Evolutionary conservation across 163 green algal genomes (phyloP).

Genomic region (Prototheca wickerhamii): DNA sequence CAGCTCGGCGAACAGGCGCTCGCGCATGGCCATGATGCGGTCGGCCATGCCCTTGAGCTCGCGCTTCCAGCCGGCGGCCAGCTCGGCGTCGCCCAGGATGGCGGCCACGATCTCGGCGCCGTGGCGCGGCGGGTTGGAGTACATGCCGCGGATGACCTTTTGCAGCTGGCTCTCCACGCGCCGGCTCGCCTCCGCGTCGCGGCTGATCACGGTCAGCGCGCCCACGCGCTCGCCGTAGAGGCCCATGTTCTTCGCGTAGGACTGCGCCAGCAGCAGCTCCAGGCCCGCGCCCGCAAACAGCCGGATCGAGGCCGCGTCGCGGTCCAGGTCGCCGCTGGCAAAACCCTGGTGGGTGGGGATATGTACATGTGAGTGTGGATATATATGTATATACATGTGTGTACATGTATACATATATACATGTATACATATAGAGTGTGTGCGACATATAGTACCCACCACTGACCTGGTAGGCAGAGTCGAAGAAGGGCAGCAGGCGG

Average conservation of each 20-base stretch:
- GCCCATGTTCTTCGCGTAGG: conserved; percentile 94
- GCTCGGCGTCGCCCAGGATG: conserved; percentile 56
- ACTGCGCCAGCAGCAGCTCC: conserved; percentile 73
- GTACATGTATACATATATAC: too few species aligned
- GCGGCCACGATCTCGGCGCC: conserved; percentile 81
- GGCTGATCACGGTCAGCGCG: conserved; percentile 70
- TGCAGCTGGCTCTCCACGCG: conserved; percentile 74
- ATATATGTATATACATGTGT: not conserved
- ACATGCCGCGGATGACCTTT: conserved; percentile 49
- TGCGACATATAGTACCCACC: not conserved
- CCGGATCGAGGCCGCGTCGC: conserved; percentile 75
- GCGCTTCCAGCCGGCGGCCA: conserved; percentile 58
- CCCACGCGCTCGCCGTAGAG: conserved; percentile 88
- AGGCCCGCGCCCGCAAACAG: conserved; percentile 78
- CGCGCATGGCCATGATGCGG: conserved; percentile 79
- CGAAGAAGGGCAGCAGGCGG: conserved; percentile 77
- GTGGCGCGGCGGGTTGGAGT: conserved; percentile 86
- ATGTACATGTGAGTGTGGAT: not conserved
- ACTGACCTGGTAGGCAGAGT: conserved; percentile 87
- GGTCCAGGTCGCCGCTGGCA: conserved; percentile 78
- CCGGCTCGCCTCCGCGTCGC: conserved; percentile 42
- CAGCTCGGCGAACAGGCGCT: conserved; percentile 61
- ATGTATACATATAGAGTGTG: not conserved
- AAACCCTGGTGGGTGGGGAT: conserved; percentile 80
- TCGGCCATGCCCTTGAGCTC: conserved; percentile 94